A percentile compares a stretch with the other conserved stretches of the same genome.
Evolutionary conservation across 2,329 filamentous ascomycete genomes (phyloP).

Genomic region (Cadophora sp.): DNA sequence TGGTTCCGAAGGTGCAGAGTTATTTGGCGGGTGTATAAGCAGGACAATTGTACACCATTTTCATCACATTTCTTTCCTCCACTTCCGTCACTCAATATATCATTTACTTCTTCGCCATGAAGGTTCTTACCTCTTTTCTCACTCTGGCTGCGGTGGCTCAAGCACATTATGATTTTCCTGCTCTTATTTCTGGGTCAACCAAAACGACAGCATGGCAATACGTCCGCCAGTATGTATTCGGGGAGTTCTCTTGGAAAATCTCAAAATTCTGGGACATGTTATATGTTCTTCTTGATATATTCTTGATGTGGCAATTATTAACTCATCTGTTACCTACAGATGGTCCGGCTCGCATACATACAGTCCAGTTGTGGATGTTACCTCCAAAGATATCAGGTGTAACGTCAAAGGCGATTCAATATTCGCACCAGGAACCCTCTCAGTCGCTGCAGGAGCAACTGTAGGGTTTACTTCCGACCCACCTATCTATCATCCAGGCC

Average conservation of each 20-base stretch:
- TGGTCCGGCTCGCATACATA: constrained; percentile 41
- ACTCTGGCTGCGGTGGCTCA: constrained; percentile 31
- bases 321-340: constrained; percentile 26
- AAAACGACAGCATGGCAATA: constrained; percentile 36
- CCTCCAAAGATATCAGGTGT: constrained; percentile 50
- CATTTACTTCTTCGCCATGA: constrained; percentile 23
- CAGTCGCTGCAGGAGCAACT: constrained; percentile 39
- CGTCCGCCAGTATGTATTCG: constrained; percentile 28
- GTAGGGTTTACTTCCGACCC: constrained; percentile 38
- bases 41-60: background rate
- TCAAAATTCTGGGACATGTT: background rate
- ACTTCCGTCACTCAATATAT: constrained; percentile 4
- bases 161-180: constrained; percentile 41
- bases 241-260: background rate
- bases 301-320: background rate
- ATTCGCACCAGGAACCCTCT: constrained; percentile 33
- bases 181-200: constrained; percentile 30
- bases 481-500: constrained; percentile 42
- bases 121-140: constrained; percentile 30
- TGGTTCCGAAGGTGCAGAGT: background rate
- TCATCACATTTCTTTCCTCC: background rate
- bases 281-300: background rate
- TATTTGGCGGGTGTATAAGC: constrained; percentile 13
- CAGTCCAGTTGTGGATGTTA: constrained; percentile 41
- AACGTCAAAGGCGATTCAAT: constrained; percentile 45